Percentiles rank a stretch among this genome's conserved stretches.
phyloP scores from a whole-genome alignment of 1,284 basidiomycete species.

The Quambalaria eucalypti region DNA sequence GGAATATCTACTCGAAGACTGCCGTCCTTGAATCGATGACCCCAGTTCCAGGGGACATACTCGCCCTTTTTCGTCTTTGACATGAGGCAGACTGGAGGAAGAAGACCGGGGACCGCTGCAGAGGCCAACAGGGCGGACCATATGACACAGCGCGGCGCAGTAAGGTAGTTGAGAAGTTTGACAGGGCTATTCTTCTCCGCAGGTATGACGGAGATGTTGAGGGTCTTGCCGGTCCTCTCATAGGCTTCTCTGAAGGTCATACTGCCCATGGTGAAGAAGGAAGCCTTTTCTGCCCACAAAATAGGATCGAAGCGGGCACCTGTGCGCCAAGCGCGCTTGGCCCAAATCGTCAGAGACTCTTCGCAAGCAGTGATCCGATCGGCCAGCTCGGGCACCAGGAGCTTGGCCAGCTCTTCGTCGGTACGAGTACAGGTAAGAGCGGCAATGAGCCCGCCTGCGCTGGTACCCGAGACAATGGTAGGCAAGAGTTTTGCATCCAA shows the following conservation, averaged over 20 bases:
- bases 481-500: slow-evolving; percentile 79
- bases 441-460: slow-evolving; percentile 70
- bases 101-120: slow-evolving; percentile 37
- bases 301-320: slow-evolving; percentile 90
- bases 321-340: slow-evolving; percentile 69
- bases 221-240: slow-evolving; percentile 71
- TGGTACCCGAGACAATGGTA: slow-evolving; percentile 77
- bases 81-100: slow-evolving; percentile 63
- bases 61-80: slow-evolving; percentile 70
- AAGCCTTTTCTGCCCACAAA: slow-evolving; percentile 64
- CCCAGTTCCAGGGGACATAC: slow-evolving; percentile 87
- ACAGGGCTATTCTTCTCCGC: slow-evolving; percentile 83
- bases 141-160: slow-evolving; percentile 72
- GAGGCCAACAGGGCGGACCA: slow-evolving; percentile 51
- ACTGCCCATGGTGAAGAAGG: slow-evolving; percentile 86
- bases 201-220: slow-evolving; percentile 92
- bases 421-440: slow-evolving; percentile 76
- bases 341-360: slow-evolving; percentile 61
- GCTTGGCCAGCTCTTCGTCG: slow-evolving; percentile 69
- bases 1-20: slow-evolving; percentile 72
- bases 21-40: slow-evolving; percentile 50
- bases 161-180: slow-evolving; percentile 88
- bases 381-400: slow-evolving; percentile 55
- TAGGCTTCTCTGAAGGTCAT: slow-evolving; percentile 95
- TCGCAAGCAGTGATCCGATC: slow-evolving; percentile 83